A percentile compares a stretch with the other conserved stretches of the same genome.
Evolutionary conservation across 768 basidiomycete genomes (phyloP).

Genomic region (Lactarius evosmus): DNA sequence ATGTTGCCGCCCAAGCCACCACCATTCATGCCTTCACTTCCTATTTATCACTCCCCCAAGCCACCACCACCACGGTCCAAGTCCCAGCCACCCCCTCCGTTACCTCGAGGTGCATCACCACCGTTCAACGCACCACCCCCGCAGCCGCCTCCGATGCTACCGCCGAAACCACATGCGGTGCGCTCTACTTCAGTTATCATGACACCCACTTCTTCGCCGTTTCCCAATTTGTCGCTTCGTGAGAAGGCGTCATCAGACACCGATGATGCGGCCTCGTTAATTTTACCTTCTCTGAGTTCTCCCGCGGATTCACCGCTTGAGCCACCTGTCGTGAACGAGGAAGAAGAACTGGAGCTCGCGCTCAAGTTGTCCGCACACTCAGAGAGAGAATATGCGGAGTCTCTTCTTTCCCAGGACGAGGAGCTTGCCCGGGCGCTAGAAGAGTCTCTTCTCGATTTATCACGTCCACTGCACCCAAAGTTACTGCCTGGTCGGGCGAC

Average conservation of each 20-base stretch:
- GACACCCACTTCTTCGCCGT: not conserved
- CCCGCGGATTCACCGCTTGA: conserved; percentile 23
- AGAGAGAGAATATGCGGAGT: conserved; percentile 1
- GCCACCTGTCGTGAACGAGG: conserved; percentile 39
- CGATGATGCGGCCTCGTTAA: not conserved
- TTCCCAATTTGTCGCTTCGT: not conserved
- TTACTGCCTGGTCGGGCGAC: not conserved
- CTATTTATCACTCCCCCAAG: not conserved
- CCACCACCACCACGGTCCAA: not conserved
- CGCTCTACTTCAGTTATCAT: conserved; percentile 4
- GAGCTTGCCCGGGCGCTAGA: conserved; percentile 22
- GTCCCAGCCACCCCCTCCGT: conserved; percentile 12
- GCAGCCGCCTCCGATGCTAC: conserved; percentile 2
- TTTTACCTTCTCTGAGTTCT: conserved; percentile 19
- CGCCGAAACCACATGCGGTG: conserved; percentile 2
- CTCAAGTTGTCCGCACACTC: conserved; percentile 48
- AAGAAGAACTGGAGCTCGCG: conserved; percentile 63
- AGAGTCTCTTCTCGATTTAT: conserved; percentile 9
- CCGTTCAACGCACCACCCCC: not conserved
- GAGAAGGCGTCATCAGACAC: not conserved
- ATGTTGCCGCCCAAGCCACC: conserved; percentile 17
- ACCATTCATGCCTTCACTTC: not conserved
- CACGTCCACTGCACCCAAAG: not conserved
- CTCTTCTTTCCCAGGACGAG: conserved; percentile 15
- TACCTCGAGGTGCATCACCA: not conserved